phyloP scores from a whole-genome alignment of 257 asterid genomes.

The Gentiana dahurica region DNA sequence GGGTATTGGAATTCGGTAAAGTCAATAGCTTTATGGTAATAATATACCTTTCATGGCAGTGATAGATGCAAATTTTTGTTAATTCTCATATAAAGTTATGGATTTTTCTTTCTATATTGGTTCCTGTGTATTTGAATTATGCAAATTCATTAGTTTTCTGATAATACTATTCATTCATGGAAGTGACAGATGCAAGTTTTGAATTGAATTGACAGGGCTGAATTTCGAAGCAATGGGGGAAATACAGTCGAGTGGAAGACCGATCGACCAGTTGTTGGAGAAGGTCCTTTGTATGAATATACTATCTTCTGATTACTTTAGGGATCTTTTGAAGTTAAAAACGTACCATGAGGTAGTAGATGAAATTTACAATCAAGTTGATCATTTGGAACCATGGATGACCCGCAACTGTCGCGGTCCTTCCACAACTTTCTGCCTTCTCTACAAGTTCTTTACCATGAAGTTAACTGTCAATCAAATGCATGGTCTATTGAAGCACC shows the following conservation, averaged over 20 bases:
- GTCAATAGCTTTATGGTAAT: no score
- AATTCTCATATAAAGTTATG: not conserved
- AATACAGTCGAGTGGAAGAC: conserved; percentile 72
- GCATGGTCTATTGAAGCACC: conserved; percentile 87
- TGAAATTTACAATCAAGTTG: conserved; percentile 86
- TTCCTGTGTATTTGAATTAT: no score
- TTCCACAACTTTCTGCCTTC: conserved; percentile 90
- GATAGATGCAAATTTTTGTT: not conserved
- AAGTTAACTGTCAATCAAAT: conserved; percentile 91
- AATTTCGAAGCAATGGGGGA: conserved; percentile 54
- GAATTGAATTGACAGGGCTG: conserved; percentile 1
- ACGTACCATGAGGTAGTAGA: conserved; percentile 95
- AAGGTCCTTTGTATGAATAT: conserved; percentile 92
- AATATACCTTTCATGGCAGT: not conserved
- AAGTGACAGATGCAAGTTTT: no score
- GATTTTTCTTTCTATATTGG: no score
- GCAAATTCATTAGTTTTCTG: no score
- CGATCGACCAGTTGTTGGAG: conserved; percentile 86
- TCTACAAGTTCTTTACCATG: conserved; percentile 95
- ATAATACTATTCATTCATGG: no score
- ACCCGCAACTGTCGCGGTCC: conserved; percentile 99
- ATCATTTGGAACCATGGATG: conserved; percentile 99
- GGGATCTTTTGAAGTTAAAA: conserved; percentile 78
- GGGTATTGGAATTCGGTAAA: no score
- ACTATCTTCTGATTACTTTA: conserved; percentile 91